Percentiles rank a stretch among this genome's conserved stretches.
These are phyloP conservation scores for Ulmus americana DNA, from an alignment of 331 rosid species.

Conservation along the genomic window DNA sequence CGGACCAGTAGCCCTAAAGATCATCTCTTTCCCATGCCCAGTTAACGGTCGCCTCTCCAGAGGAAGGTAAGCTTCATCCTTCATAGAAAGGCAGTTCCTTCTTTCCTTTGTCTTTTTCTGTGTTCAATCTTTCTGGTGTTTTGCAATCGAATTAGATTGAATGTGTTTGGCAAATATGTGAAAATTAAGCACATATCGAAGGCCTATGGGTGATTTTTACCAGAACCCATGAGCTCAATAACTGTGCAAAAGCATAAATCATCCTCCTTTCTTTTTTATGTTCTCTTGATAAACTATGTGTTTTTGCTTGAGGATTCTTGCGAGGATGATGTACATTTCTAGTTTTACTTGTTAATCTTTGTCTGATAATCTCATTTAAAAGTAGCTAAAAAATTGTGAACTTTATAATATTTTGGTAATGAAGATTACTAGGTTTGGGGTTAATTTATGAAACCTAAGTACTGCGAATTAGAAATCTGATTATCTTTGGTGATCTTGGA, in stretches of 20 bases:
- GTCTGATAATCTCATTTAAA: not conserved
- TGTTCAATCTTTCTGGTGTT: not conserved
- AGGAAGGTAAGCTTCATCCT: not conserved
- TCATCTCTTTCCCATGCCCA: conserved; percentile 7
- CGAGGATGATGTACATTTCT: conserved; percentile 43
- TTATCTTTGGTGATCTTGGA: no score
- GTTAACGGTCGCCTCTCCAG: not conserved
- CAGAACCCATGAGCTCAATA: conserved; percentile 58
- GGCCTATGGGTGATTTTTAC: conserved; percentile 40
- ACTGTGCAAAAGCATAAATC: conserved; percentile 58
- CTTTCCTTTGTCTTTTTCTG: not conserved
- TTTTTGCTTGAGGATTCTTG: conserved; percentile 32
- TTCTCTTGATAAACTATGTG: conserved; percentile 30
- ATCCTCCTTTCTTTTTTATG: conserved; percentile 12
- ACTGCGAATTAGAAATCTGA: no score
- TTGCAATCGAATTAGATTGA: not conserved
- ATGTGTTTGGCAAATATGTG: not conserved
- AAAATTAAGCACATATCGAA: conserved; percentile 70
- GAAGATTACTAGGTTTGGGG: no score
- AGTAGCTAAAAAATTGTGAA: not conserved
- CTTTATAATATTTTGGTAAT: not conserved
- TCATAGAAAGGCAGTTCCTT: not conserved
- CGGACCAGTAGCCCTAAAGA: not conserved
- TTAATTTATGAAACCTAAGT: no score
- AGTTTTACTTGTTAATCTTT: not conserved